A percentile compares a stretch with the other conserved stretches of the same genome.
Evolutionary conservation across 225 moss, liverwort and hornwort genomes (phyloP).

Genomic region (Bryoerythrophyllum caledonicum): DNA sequence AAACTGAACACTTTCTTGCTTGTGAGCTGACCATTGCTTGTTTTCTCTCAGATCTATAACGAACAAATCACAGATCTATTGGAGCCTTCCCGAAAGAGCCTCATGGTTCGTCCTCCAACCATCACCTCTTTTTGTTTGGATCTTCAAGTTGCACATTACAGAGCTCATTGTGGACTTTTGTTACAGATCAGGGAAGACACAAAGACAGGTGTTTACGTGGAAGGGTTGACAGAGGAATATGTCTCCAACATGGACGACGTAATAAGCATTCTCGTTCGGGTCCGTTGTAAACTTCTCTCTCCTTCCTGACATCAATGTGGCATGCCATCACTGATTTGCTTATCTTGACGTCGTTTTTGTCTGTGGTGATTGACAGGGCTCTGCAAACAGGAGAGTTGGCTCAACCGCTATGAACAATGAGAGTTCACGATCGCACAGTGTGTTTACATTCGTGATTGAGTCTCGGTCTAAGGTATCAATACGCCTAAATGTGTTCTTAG

Average conservation of each 20-base stretch:
- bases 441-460: slow-evolving; percentile 93
- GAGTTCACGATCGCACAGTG: slow-evolving; percentile 93
- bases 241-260: slow-evolving; percentile 82
- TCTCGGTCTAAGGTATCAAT: slow-evolving; percentile 72
- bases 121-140: background rate
- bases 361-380: slow-evolving; percentile 47
- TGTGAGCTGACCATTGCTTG: slow-evolving; percentile 16
- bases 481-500: background rate
- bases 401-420: slow-evolving; percentile 88
- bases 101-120: slow-evolving; percentile 49
- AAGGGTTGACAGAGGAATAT: slow-evolving; percentile 82
- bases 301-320: background rate
- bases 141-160: background rate
- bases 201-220: slow-evolving; percentile 87
- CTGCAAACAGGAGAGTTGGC: slow-evolving; percentile 76
- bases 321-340: background rate
- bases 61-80: slow-evolving; percentile 92
- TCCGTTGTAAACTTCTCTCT: background rate
- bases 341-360: background rate
- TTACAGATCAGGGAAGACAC: slow-evolving; percentile 89
- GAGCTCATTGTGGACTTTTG: background rate
- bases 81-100: slow-evolving; percentile 71
- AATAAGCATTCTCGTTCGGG: slow-evolving; percentile 82
- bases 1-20: background rate
- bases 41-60: slow-evolving; percentile 73